Conservation (phyloP, 306 rosid genomes). For the Corylus avellana region DNA sequence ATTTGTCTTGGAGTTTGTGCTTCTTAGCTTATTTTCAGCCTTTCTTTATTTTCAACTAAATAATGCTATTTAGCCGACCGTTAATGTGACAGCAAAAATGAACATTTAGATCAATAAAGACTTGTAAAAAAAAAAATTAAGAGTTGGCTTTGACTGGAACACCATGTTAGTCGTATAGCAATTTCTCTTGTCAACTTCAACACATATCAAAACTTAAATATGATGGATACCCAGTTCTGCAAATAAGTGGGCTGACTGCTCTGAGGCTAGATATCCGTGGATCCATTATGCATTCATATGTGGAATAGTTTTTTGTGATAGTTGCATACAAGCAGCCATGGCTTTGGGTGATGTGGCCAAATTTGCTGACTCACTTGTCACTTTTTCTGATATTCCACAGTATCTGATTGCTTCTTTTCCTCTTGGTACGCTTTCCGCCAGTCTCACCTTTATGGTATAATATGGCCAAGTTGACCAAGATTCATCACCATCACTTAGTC, state of each 20-base stretch:
- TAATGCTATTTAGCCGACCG: too few relatives aligned
- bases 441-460: constrained; percentile 37
- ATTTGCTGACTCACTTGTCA: constrained; percentile 54
- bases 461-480: constrained; percentile 59
- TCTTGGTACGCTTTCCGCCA: constrained; percentile 27
- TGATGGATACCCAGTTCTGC: not conserved
- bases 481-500: constrained; percentile 49
- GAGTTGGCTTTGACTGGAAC: too few relatives aligned
- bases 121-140: too few relatives aligned
- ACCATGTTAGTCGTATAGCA: too few relatives aligned
- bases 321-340: constrained; percentile 30
- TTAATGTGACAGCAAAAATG: too few relatives aligned
- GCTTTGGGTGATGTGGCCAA: constrained; percentile 48
- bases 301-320: constrained; percentile 25
- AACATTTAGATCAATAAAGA: too few relatives aligned
- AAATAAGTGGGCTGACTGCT: not conserved
- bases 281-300: constrained; percentile 12
- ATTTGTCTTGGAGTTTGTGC: not conserved
- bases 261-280: constrained; percentile 1
- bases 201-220: not conserved
- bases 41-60: not conserved
- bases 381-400: constrained; percentile 35
- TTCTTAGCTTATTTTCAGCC: not conserved
- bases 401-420: constrained; percentile 33
- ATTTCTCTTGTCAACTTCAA: not conserved